Evolutionary conservation across 2,329 filamentous ascomycete species (phyloP).

Genomic region (Neurospora crassa): DNA sequence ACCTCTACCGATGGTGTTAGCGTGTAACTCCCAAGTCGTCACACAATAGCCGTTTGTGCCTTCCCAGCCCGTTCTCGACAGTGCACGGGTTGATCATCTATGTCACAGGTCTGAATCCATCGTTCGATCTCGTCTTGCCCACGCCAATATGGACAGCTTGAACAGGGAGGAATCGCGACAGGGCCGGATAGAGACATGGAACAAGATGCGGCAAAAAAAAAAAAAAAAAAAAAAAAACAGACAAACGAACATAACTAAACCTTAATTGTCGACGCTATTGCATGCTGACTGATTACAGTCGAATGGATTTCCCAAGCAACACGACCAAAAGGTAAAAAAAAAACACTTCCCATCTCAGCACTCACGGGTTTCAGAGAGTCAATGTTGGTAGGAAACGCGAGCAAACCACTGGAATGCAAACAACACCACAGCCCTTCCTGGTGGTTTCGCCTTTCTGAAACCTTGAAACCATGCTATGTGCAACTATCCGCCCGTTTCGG

Average conservation of each 20-base stretch:
- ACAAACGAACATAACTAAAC: background rate
- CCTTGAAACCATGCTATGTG: background rate
- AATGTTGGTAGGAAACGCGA: background rate
- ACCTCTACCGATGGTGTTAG: background rate
- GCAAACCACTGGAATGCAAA: background rate
- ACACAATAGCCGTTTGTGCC: background rate
- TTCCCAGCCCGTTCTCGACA: background rate
- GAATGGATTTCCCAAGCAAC: background rate
- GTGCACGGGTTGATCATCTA: background rate
- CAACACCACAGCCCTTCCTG: background rate
- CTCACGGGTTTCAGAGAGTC: background rate
- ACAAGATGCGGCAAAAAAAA: background rate
- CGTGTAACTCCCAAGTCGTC: background rate
- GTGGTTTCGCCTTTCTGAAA: background rate
- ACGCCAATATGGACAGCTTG: background rate
- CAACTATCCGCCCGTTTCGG: background rate
- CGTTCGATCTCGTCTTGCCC: background rate
- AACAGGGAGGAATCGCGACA: background rate
- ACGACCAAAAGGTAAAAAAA: background rate
- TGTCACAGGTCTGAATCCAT: background rate
- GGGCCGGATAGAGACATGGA: background rate
- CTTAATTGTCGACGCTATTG: background rate
- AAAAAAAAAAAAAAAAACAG: background rate
- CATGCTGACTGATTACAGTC: background rate
- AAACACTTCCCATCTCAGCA: background rate